Evolutionary conservation across 2,329 filamentous ascomycete genomes (phyloP), one percentile per base, ranked within the genome.

Genomic region (Cladorrhinum sp.): DNA sequence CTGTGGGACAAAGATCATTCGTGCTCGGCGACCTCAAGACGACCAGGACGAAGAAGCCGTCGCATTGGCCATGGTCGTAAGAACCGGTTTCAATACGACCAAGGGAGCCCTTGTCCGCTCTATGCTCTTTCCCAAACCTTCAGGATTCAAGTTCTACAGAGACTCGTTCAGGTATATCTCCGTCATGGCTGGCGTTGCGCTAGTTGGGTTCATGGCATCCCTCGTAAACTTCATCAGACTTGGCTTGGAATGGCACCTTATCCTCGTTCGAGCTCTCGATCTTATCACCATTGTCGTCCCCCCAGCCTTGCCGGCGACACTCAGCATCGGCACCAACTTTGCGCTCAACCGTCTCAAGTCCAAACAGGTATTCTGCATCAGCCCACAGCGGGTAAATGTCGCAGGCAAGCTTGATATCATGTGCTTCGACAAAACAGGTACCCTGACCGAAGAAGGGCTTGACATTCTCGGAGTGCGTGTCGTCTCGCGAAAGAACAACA

Each of bases 371-470:
- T 99, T 96, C 72, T 99, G 95, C 71, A 99, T 98, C 70, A 98
- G 94, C 67, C 95, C 96, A 0, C 95, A 99, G 71, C 86, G 95
- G 69, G 94, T 99, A 60, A 99, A 98, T 70, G 92, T 99, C 5
- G 95, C 91, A 16, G 95, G 96, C 55, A 98, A 98, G 74, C 79
- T 99, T 3, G 95, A 99, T 71, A 86, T 98, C 10, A 90, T 99
- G 77, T 97, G 94, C 75, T 99, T 99, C 66, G 95, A 99, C 77
- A 99, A 99, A 77, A 99, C 95, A 0, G 95, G 95, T n/a, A 99
- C 95, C 0, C 79, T 99, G 58, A 99, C 95, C 0, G 95, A 98
- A 74, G 95, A 99, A 73, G 95, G 95, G 0, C 78, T 99, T 48
- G 96, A 99, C 73, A 91, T 99, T 18, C 82, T 99, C 12, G 95